Evolutionary conservation across 2,329 filamentous ascomycete genomes (phyloP), one percentile per base, ranked within the genome.

Genomic region (Chrysoporthe deuterocubensis): DNA sequence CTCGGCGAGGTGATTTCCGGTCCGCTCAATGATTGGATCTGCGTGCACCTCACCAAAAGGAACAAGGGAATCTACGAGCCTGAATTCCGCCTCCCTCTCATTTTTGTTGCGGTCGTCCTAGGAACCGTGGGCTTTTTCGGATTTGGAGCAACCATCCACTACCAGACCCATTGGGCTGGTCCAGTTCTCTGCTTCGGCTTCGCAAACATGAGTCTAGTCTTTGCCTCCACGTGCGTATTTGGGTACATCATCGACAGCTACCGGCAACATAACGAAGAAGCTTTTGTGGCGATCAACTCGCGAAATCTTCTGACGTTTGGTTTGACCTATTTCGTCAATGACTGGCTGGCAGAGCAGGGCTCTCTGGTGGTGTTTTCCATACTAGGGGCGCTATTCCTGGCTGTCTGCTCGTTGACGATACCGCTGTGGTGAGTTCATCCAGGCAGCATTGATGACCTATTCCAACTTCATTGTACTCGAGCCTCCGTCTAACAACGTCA

Each of bases 41-140:
- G 76, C 66, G 69, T 84, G 26, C 82, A 77, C 74, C 78, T 84
- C 66, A 81, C 83, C 4, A 81, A 80, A 72, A 80, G 77, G 69
- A 86, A 85, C 72, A 76, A 75, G 26, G 84, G 84, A n/a, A 76
- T 85, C 60, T 86, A 85, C 73, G 84, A 86, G 72, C 84, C 84
- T 5, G 84, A 86, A 71, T 86, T 85, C 71, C 80, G 84, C 11
- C 76, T 84, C 9, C 79, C 79, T 14, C 76, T 82, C 1, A 78
- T 83, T 69, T 66, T 78, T 37, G 74, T 82, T 6, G 78, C 81
- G 1, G 74, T 78, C 18, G 63, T 84, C 14, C 71, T 82, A 18
- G 81, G 81, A 1, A 74, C 78, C 4, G 80, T 76, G 7, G 82
- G 82, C 9, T 84, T 83, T 74, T 84, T 79, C 68, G 82, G 82